Percentiles rank a stretch among this genome's conserved stretches.
Evolutionary conservation across 441 rosid species (phyloP).

Genomic region (Croton laevigatus): DNA sequence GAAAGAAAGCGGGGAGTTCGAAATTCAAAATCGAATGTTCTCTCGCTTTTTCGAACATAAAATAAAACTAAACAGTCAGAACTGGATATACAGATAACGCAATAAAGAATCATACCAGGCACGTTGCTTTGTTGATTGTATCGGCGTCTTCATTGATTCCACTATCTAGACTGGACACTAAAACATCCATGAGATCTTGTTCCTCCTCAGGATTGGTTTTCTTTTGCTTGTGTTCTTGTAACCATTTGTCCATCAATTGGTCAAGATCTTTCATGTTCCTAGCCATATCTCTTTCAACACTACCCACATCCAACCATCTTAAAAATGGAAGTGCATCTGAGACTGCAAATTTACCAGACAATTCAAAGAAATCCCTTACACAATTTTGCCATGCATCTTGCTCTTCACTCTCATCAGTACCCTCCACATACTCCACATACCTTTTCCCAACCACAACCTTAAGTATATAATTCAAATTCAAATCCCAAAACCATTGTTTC

Average conservation of each 20-base stretch:
- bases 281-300: too few species aligned
- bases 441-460: slow-evolving; percentile 36
- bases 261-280: too few species aligned
- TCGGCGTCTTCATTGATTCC: slow-evolving; percentile 19
- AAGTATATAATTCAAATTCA: slow-evolving; percentile 27
- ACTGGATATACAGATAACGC: too few species aligned
- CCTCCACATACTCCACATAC: slow-evolving; percentile 18
- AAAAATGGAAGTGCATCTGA: too few species aligned
- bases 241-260: too few species aligned
- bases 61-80: too few species aligned
- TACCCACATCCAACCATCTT: too few species aligned
- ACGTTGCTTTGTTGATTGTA: slow-evolving; percentile 32
- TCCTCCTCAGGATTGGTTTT: background rate
- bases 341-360: background rate
- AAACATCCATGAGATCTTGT: slow-evolving; percentile 35
- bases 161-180: slow-evolving; percentile 29
- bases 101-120: slow-evolving; percentile 14
- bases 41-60: too few species aligned
- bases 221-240: too few species aligned
- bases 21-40: too few species aligned
- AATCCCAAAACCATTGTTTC: slow-evolving; percentile 34
- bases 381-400: slow-evolving; percentile 8
- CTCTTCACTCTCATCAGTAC: slow-evolving; percentile 3
- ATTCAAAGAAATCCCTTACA: slow-evolving; percentile 20
- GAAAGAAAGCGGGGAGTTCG: too few species aligned